Evolutionary conservation across 163 green algal genomes (phyloP).

Genomic region (Trebouxiophyceae sp.): DNA sequence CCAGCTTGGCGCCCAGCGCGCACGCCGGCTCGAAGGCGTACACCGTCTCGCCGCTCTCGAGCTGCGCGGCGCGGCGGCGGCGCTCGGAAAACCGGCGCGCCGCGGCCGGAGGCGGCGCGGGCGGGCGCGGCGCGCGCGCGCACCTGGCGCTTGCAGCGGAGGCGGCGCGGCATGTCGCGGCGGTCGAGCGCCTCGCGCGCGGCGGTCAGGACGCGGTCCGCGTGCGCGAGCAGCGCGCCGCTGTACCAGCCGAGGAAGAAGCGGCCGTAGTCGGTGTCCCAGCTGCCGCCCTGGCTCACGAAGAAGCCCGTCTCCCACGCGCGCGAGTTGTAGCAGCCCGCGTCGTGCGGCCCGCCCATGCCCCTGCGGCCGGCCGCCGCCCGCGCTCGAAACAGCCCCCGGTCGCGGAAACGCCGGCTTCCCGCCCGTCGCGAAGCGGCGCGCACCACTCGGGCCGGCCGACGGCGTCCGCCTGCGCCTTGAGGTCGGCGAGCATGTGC

Average conservation of each 20-base stretch:
- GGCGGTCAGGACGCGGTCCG: slow-evolving; percentile 66
- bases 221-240: slow-evolving; percentile 73
- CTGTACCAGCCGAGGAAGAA: slow-evolving; percentile 98
- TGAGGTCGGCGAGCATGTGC: slow-evolving; percentile 79
- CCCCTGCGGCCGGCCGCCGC: too few relatives aligned
- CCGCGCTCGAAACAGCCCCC: too few relatives aligned
- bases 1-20: slow-evolving; percentile 81
- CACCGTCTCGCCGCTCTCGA: slow-evolving; percentile 25
- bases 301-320: slow-evolving; percentile 89
- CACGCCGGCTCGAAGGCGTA: slow-evolving; percentile 66
- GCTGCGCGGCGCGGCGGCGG: slow-evolving; percentile 22
- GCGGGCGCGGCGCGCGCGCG: too few relatives aligned
- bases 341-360: slow-evolving; percentile 75
- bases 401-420: too few relatives aligned
- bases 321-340: slow-evolving; percentile 80
- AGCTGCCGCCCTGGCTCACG: slow-evolving; percentile 66
- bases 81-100: too few relatives aligned
- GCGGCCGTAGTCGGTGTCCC: slow-evolving; percentile 71
- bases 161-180: slow-evolving; percentile 38
- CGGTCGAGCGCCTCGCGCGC: slow-evolving; percentile 50
- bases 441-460: slow-evolving; percentile 75
- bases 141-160: slow-evolving; percentile 1
- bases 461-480: slow-evolving; percentile 39
- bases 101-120: too few relatives aligned
- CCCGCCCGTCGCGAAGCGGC: too few relatives aligned